Percentiles rank a stretch among this genome's conserved stretches.
Evolutionary conservation across 2,329 filamentous ascomycete genomes (phyloP).

Genomic region (Aspergillus sp.): DNA sequence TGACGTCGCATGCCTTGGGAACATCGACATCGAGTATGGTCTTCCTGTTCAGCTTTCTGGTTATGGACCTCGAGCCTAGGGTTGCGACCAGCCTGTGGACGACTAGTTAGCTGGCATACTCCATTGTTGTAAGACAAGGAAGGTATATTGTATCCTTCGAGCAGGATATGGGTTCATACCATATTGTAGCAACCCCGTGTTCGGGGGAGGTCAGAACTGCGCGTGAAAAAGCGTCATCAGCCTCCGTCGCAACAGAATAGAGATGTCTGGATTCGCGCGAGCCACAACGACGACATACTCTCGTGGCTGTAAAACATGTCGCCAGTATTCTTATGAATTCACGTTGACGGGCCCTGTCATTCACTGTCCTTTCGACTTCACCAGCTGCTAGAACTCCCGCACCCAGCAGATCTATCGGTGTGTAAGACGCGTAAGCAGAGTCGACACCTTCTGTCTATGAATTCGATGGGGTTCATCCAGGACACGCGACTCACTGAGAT

Average conservation of each 20-base stretch:
- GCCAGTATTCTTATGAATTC: not conserved
- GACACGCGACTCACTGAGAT: slow-evolving; percentile 5
- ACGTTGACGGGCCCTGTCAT: not conserved
- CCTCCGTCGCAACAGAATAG: not conserved
- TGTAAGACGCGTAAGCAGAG: not conserved
- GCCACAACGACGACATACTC: slow-evolving; percentile 52
- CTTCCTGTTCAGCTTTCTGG: slow-evolving; percentile 70
- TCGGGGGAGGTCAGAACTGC: slow-evolving; percentile 71
- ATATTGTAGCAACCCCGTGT: slow-evolving; percentile 90
- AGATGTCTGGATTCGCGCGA: too few species aligned
- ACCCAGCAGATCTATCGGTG: not conserved
- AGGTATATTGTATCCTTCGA: too few species aligned
- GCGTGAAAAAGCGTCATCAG: slow-evolving; percentile 12
- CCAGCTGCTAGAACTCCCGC: not conserved
- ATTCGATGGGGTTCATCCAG: too few species aligned
- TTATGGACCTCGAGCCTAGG: slow-evolving; percentile 60
- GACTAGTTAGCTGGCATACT: not conserved
- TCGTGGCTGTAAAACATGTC: slow-evolving; percentile 94
- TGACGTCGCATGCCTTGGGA: slow-evolving; percentile 76
- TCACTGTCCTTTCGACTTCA: not conserved
- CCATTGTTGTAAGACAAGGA: too few species aligned
- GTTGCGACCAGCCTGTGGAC: slow-evolving; percentile 75
- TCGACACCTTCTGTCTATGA: too few species aligned
- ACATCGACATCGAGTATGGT: slow-evolving; percentile 84
- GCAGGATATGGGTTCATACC: slow-evolving; percentile 55